Conservation (phyloP, 192 early-diverging fungal genomes). For the Coemansia sp. region DNA sequence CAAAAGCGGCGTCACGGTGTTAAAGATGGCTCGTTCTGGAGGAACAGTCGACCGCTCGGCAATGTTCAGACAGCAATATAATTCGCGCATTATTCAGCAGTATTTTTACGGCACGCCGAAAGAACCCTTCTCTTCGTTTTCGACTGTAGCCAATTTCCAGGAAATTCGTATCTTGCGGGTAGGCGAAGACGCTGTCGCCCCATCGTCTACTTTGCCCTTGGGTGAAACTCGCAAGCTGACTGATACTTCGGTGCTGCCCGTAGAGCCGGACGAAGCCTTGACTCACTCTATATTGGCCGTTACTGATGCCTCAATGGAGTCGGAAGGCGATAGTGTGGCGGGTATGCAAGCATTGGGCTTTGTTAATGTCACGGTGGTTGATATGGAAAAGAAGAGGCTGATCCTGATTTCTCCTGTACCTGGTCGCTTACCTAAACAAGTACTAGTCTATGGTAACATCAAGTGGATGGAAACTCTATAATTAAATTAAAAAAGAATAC, state of each 20-base stretch:
- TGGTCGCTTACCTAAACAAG: slow-evolving; percentile 82
- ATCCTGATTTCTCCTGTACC: slow-evolving; percentile 87
- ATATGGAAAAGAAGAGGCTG: slow-evolving; percentile 79
- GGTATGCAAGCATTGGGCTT: slow-evolving; percentile 71
- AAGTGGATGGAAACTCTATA: slow-evolving; percentile 88
- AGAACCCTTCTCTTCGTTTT: slow-evolving; percentile 81
- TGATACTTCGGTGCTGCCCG: slow-evolving; percentile 78
- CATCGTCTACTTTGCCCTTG: slow-evolving; percentile 89
- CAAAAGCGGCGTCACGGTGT: slow-evolving; percentile 58
- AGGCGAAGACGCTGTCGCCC: slow-evolving; percentile 69
- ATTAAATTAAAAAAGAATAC: neutral
- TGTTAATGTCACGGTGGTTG: slow-evolving; percentile 62
- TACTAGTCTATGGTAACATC: slow-evolving; percentile 78
- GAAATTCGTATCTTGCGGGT: slow-evolving; percentile 81
- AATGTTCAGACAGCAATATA: slow-evolving; percentile 65
- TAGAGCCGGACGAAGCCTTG: slow-evolving; percentile 80
- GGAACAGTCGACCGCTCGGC: slow-evolving; percentile 91
- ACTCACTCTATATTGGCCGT: slow-evolving; percentile 88
- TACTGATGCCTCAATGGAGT: slow-evolving; percentile 55
- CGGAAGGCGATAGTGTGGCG: slow-evolving; percentile 68
- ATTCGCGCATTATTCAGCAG: slow-evolving; percentile 77
- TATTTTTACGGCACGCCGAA: slow-evolving; percentile 94
- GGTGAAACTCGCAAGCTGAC: slow-evolving; percentile 79
- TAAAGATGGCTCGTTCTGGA: slow-evolving; percentile 92
- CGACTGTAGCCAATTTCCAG: slow-evolving; percentile 74